Base-by-base conservation (phyloP, 2,329 filamentous ascomycete species). In the Fulvia fulva region DNA sequence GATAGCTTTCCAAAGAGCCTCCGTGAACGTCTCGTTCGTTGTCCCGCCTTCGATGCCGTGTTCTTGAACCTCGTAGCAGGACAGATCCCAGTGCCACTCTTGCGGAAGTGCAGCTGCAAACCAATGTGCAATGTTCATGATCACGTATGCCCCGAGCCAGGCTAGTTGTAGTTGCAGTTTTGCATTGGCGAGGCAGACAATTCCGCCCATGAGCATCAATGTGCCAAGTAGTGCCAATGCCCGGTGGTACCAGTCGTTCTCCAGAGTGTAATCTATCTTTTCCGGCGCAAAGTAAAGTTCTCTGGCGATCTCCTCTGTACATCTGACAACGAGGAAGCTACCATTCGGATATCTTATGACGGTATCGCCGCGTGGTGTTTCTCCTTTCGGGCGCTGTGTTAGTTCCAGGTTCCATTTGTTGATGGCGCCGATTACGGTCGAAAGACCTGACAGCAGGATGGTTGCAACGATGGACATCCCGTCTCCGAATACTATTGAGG, bases 231-330 rank as follows among this genome's bases (percentile, higher is more conserved):
- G 67, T n/a, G 78, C 78, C 12, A 81, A 70, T 8, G 79, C 66
- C 23, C 79, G 72, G 61, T 81, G 81, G 4, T 71, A 67, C 2
- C 72, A 68, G 0, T 72, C 73, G 56, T 74, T 68, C 28, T 72
- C 65, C 22, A 81, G 64, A 16, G 72, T 63, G 63, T 82, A 82
- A 11, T 77, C 67, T 55, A 81, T 79, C 47, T 75, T 73, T 63
- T 81, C 79, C 0, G 78, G 79, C 3, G 79, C 78, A 60, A 81
- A 82, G 65, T 78, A 81, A 0, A 82, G 70, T 61, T 81, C 78
- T 14, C 79, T 72, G 2, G 80, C 78, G 1, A 81, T 74, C 3
- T 78, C 70, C 58, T 82, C 80, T n/a, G 73, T 66, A 62, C 80
- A 82, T 34, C 74, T 73, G 3, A 82, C 76, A 4, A 82, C 70